phyloP scores from a whole-genome alignment of 83 land plant species.

The Picea engelmannii region DNA sequence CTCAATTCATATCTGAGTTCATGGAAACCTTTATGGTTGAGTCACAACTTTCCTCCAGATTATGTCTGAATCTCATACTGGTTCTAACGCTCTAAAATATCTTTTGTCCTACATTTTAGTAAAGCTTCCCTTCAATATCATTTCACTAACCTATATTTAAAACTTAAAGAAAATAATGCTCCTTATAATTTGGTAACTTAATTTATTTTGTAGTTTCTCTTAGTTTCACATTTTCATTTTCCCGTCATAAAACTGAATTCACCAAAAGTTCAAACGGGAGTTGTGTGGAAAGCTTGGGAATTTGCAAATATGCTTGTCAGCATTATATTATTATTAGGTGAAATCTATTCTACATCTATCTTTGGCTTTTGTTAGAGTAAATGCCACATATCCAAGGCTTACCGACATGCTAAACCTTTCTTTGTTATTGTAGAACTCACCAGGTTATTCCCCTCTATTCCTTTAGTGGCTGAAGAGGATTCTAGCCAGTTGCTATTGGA shows the following conservation, averaged over 20 bases:
- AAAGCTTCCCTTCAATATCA: not conserved
- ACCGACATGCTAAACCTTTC: constrained; percentile 6
- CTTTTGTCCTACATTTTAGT: not conserved
- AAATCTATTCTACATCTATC: not conserved
- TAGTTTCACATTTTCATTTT: not conserved
- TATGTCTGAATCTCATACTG: not conserved
- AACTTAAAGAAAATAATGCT: no score
- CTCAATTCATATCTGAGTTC: not conserved
- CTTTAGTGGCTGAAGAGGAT: constrained; percentile 79
- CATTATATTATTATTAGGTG: not conserved
- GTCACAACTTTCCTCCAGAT: not conserved
- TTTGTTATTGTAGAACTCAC: constrained; percentile 50
- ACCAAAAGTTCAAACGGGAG: not conserved
- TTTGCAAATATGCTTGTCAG: not conserved
- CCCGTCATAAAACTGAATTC: not conserved
- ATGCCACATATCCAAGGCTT: not conserved
- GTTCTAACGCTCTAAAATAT: not conserved
- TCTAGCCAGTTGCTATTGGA: constrained; percentile 34
- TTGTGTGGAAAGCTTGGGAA: not conserved
- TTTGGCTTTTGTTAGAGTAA: not conserved
- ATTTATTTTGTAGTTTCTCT: no score
- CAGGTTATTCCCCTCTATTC: constrained; percentile 65
- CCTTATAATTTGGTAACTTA: no score
- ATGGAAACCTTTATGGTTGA: not conserved
- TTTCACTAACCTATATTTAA: no score